phyloP scores from a whole-genome alignment of 2,329 filamentous ascomycete species.

The Cladosporium sp. region DNA sequence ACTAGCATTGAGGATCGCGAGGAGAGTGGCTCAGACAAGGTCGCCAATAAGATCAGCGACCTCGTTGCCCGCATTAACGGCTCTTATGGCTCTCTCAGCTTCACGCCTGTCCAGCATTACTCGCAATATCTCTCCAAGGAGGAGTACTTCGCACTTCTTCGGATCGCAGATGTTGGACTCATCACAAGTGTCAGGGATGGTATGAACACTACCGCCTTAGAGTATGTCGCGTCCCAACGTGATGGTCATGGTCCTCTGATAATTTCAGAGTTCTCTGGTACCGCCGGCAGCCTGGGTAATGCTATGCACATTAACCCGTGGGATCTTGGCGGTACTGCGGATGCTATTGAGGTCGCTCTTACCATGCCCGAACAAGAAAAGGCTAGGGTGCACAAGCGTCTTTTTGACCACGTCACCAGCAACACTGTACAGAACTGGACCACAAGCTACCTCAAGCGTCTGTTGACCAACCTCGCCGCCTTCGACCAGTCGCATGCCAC shows the following conservation, averaged over 20 bases:
- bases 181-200: slow-evolving; percentile 95
- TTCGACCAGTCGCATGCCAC: slow-evolving; percentile 73
- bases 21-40: slow-evolving; percentile 68
- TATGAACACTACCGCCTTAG: slow-evolving; percentile 95
- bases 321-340: slow-evolving; percentile 80
- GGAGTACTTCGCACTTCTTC: slow-evolving; percentile 92
- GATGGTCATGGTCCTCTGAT: slow-evolving; percentile 84
- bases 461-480: slow-evolving; percentile 75
- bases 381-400: slow-evolving; percentile 63
- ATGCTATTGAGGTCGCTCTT: slow-evolving; percentile 76
- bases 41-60: slow-evolving; percentile 84
- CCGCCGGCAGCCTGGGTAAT: slow-evolving; percentile 75
- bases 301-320: slow-evolving; percentile 97
- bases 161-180: slow-evolving; percentile 82
- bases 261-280: slow-evolving; percentile 93
- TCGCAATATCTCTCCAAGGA: slow-evolving; percentile 85
- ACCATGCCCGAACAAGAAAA: slow-evolving; percentile 68
- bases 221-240: slow-evolving; percentile 90
- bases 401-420: slow-evolving; percentile 79
- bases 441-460: slow-evolving; percentile 69
- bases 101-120: slow-evolving; percentile 89
- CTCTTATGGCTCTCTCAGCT: slow-evolving; percentile 79
- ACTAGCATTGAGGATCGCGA: slow-evolving; percentile 66
- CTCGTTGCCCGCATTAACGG: slow-evolving; percentile 90
- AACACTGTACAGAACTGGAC: slow-evolving; percentile 88